phyloP scores from a whole-genome alignment of 2,329 filamentous ascomycete genomes.

The Neofusicoccum sp. region DNA sequence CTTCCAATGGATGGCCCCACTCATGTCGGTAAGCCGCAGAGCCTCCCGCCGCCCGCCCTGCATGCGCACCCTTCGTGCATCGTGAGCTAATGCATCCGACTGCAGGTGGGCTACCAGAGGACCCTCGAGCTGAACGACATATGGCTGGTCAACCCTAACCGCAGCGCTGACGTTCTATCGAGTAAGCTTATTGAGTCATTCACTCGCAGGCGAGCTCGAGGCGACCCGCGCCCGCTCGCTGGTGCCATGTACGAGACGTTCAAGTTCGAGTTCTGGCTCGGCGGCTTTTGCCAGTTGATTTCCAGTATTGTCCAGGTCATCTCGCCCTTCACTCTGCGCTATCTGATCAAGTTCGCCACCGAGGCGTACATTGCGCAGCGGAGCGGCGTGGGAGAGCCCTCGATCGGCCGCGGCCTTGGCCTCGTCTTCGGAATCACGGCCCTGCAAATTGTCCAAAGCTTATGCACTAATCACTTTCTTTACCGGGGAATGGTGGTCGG shows the following conservation, averaged over 20 bases:
- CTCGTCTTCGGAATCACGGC: conserved; percentile 78
- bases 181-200: conserved; percentile 66
- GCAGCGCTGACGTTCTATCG: conserved; percentile 69
- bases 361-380: conserved; percentile 70
- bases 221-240: conserved; percentile 70
- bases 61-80: not conserved
- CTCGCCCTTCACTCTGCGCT: conserved; percentile 80
- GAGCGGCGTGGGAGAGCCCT: conserved; percentile 54
- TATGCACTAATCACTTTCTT: conserved; percentile 86
- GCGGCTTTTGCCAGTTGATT: conserved; percentile 71
- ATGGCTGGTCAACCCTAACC: conserved; percentile 80
- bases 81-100: not conserved
- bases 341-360: conserved; percentile 79
- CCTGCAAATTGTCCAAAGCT: conserved; percentile 81
- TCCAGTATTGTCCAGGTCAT: conserved; percentile 74
- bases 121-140: conserved; percentile 81
- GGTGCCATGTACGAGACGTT: conserved; percentile 86
- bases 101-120: conserved; percentile 77
- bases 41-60: not conserved
- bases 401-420: conserved; percentile 74
- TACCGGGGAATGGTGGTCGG: conserved; percentile 91
- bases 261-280: conserved; percentile 78
- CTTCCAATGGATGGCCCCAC: conserved; percentile 85
- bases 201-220: conserved; percentile 62
- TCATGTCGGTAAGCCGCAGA: conserved; percentile 60